Evolutionary conservation across 108 stramenopile species (phyloP), one percentile per base, ranked within the genome.

Genomic region (Skeletonema grethae): DNA sequence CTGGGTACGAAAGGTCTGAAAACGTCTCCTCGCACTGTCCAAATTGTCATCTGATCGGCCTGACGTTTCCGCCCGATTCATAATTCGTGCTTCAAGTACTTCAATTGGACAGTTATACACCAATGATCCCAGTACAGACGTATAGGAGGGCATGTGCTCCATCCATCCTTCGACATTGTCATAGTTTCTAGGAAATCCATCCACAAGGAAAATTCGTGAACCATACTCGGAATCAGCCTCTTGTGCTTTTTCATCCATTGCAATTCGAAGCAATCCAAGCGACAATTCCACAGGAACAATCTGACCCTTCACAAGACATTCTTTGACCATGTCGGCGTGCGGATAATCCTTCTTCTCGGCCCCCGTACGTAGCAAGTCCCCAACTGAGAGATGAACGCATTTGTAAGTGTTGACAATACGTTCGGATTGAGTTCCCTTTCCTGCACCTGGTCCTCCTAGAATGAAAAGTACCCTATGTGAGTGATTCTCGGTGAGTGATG

Each of bases 161-260:
- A 73, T 77, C 98, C 97, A 97, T 11, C 93, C 96, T 9, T 84
- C 55, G 32, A 98, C 77, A 74, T 99, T 99, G 69, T 97, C 96
- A 58, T 72, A 77, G 82, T 95, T 95, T 45, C 99, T 85, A 0
- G 99, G 99, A 73, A 99, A 99, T n/a, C 99, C 99, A 72, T 99
- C 99, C 22, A 99, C 82, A 29, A 99, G 70, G 85, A 98, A 98
- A 8, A 88, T 79, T 12, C 81, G 66, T 10, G 88, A 78, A 9
- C 86, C 89, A 55, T 75, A 74, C 13, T 62, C 60, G 24, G 65
- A 57, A 7, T 7, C 39, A 5, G 63, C 76, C 15, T 79, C 73
- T 1, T 61, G 61, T 31, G 69, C 68, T 18, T 67, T 65, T 32
- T 67, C 73, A 39, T 78, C 65, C 95, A 97, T 97, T 63, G 94